These are phyloP conservation scores for Fonsecaea monophora DNA, from an alignment of 2,329 filamentous ascomycete species.

Conservation along the genomic window DNA sequence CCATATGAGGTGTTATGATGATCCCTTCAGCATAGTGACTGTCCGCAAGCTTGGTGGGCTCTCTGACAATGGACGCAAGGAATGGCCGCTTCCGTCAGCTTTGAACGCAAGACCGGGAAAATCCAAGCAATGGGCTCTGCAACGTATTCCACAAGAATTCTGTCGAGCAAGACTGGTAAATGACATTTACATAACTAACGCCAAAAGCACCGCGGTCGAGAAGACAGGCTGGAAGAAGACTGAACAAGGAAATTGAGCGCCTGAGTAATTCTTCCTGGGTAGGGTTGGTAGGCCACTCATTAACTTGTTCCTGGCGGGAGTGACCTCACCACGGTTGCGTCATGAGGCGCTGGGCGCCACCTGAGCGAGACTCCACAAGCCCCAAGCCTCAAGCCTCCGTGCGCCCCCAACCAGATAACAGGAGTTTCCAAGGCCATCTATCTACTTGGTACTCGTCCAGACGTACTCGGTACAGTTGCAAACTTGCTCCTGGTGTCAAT, in stretches of 20 bases:
- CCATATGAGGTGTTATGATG: constrained; percentile 21
- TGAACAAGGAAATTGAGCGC: neutral
- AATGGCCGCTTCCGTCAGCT: neutral
- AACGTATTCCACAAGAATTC: neutral
- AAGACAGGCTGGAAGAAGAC: neutral
- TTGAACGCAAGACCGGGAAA: neutral
- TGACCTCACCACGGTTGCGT: constrained; percentile 1
- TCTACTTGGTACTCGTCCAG: too few relatives aligned
- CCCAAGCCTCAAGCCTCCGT: neutral
- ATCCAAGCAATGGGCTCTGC: neutral
- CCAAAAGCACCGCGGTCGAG: neutral
- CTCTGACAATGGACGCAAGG: neutral
- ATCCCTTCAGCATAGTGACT: neutral
- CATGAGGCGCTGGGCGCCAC: neutral
- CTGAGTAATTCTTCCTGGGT: neutral
- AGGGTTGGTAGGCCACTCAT: neutral
- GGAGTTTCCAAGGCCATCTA: too few relatives aligned
- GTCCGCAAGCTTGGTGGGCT: neutral
- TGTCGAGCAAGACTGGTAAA: neutral
- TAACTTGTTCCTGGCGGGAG: neutral
- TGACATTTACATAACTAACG: neutral
- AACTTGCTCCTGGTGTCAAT: neutral
- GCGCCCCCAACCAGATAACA: too few relatives aligned
- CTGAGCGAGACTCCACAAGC: neutral
- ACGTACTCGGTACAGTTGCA: too few relatives aligned